Evolutionary conservation across 2,329 filamentous ascomycete genomes (phyloP).

Genomic region (Cladobotryum mycophilum): DNA sequence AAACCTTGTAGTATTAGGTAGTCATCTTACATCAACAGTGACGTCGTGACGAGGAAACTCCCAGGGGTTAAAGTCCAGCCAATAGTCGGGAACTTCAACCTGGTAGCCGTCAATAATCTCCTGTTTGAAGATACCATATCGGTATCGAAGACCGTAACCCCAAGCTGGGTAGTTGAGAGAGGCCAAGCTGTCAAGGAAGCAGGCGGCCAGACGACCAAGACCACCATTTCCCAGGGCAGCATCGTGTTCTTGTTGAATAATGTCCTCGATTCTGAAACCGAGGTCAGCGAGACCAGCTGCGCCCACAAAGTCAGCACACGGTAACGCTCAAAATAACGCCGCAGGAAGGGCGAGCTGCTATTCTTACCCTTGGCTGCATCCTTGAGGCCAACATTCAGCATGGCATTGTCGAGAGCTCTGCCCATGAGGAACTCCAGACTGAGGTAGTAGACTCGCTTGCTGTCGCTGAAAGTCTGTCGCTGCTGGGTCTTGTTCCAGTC

Average conservation of each 20-base stretch:
- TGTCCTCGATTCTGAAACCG: conserved; percentile 94
- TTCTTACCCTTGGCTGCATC: conserved; percentile 67
- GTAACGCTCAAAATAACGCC: neutral
- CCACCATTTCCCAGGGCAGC: conserved; percentile 94
- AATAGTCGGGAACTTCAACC: conserved; percentile 97
- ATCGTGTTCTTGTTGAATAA: conserved; percentile 91
- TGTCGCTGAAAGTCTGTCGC: conserved; percentile 81
- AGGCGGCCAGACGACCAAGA: conserved; percentile 87
- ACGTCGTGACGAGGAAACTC: conserved; percentile 96
- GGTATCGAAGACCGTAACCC: conserved; percentile 93
- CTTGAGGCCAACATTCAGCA: conserved; percentile 92
- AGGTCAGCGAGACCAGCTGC: conserved; percentile 78
- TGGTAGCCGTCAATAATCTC: conserved; percentile 98
- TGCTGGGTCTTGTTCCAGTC: conserved; percentile 99
- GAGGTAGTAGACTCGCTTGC: conserved; percentile 94
- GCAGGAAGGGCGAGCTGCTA: neutral
- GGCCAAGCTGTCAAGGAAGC: conserved; percentile 93
- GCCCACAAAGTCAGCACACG: neutral
- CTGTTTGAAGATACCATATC: conserved; percentile 99
- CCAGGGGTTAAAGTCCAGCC: conserved; percentile 99
- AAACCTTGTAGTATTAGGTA: neutral
- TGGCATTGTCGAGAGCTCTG: conserved; percentile 91
- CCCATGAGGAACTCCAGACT: conserved; percentile 98
- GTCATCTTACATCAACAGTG: conserved; percentile 65
- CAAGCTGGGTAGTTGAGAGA: conserved; percentile 93